A percentile compares a stretch with the other conserved stretches of the same genome.
These are phyloP conservation scores for Lanmaoa rubissima DNA, from an alignment of 768 basidiomycete genomes.

Conservation along the genomic window DNA sequence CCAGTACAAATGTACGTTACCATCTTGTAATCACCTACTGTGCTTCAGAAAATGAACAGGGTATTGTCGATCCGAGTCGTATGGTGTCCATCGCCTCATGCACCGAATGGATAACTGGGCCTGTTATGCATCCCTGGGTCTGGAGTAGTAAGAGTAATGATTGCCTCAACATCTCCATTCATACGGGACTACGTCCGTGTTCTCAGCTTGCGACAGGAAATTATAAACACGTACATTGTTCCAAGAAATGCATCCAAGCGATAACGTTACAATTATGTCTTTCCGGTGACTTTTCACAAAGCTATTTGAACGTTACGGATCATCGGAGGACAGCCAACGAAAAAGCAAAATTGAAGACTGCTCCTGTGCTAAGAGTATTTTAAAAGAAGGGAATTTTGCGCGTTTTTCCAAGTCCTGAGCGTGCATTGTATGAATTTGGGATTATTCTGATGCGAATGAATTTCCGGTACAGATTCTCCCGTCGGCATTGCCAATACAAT, in stretches of 20 bases:
- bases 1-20: not conserved
- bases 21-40: not conserved
- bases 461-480: not conserved
- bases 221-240: not conserved
- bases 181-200: not conserved
- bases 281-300: not conserved
- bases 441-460: too few relatives aligned
- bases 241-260: too few relatives aligned
- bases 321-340: not conserved
- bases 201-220: too few relatives aligned
- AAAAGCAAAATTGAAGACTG: not conserved
- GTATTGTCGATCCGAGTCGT: not conserved
- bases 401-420: not conserved
- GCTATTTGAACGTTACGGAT: not conserved
- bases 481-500: not conserved
- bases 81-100: not conserved
- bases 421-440: not conserved
- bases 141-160: not conserved
- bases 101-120: not conserved
- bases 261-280: too few relatives aligned
- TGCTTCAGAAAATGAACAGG: not conserved
- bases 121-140: not conserved
- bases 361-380: too few relatives aligned
- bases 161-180: not conserved
- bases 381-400: not conserved